These are phyloP conservation scores for Triticum urartu DNA, from an alignment of 176 grass and related monocot species.

Conservation along the genomic window DNA sequence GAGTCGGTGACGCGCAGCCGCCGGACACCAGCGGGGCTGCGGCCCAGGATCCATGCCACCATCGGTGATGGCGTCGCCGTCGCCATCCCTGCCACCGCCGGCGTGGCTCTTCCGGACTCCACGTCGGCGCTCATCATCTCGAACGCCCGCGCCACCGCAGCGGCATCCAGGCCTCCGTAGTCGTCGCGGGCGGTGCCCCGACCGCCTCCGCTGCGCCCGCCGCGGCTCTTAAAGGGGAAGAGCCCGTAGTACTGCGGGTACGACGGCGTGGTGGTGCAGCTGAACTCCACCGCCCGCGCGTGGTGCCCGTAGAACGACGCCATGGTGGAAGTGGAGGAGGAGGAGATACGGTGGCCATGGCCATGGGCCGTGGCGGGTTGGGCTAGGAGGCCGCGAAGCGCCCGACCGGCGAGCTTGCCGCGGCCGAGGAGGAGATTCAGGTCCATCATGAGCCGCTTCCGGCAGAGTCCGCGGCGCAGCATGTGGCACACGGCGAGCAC, in stretches of 20 bases:
- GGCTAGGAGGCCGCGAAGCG: slow-evolving; percentile 46
- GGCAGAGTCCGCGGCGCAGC: slow-evolving; percentile 67
- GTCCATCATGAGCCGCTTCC: slow-evolving; percentile 75
- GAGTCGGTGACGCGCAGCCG: slow-evolving; percentile 91
- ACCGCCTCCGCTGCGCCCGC: not conserved
- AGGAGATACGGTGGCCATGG: slow-evolving; percentile 1
- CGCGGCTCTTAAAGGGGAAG: slow-evolving; percentile 38
- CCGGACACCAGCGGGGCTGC: slow-evolving; percentile 49
- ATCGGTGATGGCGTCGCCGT: slow-evolving; percentile 62
- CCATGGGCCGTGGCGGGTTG: slow-evolving; percentile 21
- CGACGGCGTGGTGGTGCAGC: slow-evolving; percentile 84
- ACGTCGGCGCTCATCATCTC: slow-evolving; percentile 70
- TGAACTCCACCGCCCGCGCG: slow-evolving; percentile 78
- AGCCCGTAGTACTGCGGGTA: slow-evolving; percentile 37
- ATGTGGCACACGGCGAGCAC: slow-evolving; percentile 77
- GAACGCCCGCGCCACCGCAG: slow-evolving; percentile 66
- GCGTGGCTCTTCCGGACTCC: slow-evolving; percentile 25
- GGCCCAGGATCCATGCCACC: slow-evolving; percentile 63
- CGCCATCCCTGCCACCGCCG: not conserved
- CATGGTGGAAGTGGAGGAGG: slow-evolving; percentile 29
- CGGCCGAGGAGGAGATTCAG: slow-evolving; percentile 72
- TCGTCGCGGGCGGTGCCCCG: not conserved
- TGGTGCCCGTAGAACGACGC: slow-evolving; percentile 50
- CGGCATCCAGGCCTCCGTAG: slow-evolving; percentile 46
- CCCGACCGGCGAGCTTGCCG: slow-evolving; percentile 62